Evolutionary conservation across 208 protist species (phyloP).

Genomic region (Acanthamoeba healyi): DNA sequence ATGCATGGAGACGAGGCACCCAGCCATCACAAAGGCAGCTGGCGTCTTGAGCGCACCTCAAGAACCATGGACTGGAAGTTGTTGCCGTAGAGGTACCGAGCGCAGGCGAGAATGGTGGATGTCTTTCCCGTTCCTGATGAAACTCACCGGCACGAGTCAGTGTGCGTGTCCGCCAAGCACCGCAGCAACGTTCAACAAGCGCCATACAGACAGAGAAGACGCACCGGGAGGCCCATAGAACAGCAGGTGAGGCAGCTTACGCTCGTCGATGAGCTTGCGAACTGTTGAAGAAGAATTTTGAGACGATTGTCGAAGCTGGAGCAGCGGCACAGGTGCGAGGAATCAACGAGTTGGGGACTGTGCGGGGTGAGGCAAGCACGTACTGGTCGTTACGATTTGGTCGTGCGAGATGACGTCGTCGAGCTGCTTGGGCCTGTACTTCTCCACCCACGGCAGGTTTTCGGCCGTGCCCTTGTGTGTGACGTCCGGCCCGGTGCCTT

Average conservation of each 20-base stretch:
- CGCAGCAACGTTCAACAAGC: too few species aligned
- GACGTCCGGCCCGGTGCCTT: too few species aligned
- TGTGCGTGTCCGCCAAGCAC: too few species aligned
- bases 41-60: too few species aligned
- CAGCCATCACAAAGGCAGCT: too few species aligned
- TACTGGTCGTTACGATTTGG: conserved; percentile 93
- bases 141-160: too few species aligned
- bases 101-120: conserved; percentile 94
- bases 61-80: conserved; percentile 91
- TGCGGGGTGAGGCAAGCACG: background rate
- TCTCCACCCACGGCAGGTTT: conserved; percentile 95
- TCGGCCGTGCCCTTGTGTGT: background rate
- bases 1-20: too few species aligned
- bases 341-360: background rate
- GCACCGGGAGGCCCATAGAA: conserved; percentile 97
- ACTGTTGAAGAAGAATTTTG: too few species aligned
- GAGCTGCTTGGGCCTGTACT: conserved; percentile 95
- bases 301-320: too few species aligned
- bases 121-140: conserved; percentile 94
- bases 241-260: conserved; percentile 97
- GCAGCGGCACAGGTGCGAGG: background rate
- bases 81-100: conserved; percentile 95
- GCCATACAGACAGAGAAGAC: background rate
- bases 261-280: conserved; percentile 93
- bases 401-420: conserved; percentile 95